Percentiles rank a stretch among this genome's conserved stretches.
Conservation (phyloP, 2,329 filamentous ascomycete genomes). For the Thielaviopsis punctulata region DNA sequence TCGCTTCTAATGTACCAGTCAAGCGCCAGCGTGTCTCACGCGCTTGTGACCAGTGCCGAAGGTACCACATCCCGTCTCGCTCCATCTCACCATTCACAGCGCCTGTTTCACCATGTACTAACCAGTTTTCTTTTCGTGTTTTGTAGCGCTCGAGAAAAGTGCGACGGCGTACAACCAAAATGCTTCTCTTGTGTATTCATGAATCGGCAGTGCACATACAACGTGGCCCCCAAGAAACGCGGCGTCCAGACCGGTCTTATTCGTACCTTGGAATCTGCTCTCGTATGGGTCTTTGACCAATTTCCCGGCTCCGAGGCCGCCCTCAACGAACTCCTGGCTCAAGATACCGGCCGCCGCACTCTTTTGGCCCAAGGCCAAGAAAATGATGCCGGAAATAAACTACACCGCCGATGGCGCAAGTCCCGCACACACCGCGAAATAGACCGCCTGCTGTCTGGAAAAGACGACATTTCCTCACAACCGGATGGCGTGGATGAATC, state of each 20-base stretch:
- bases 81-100: background rate
- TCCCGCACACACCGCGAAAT: slow-evolving; percentile 45
- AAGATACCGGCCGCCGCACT: slow-evolving; percentile 25
- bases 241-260: slow-evolving; percentile 71
- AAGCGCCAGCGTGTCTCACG: slow-evolving; percentile 51
- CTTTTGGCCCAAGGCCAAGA: slow-evolving; percentile 32
- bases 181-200: slow-evolving; percentile 51
- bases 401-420: slow-evolving; percentile 46
- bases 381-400: slow-evolving; percentile 30
- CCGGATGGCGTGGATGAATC: slow-evolving; percentile 21
- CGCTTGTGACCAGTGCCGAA: slow-evolving; percentile 52
- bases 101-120: too few relatives aligned
- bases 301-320: slow-evolving; percentile 41
- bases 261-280: slow-evolving; percentile 50
- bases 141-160: slow-evolving; percentile 45
- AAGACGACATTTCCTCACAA: slow-evolving; percentile 18
- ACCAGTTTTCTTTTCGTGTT: background rate
- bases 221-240: slow-evolving; percentile 55
- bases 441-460: slow-evolving; percentile 40
- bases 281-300: slow-evolving; percentile 48
- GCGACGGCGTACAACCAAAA: slow-evolving; percentile 48
- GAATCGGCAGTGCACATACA: slow-evolving; percentile 51
- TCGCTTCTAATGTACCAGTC: slow-evolving; percentile 18
- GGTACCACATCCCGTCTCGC: background rate
- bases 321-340: slow-evolving; percentile 35